Evolutionary conservation across 768 basidiomycete species (phyloP), one percentile per base, ranked within the genome.

Genomic region (Termitomyces sp.): DNA sequence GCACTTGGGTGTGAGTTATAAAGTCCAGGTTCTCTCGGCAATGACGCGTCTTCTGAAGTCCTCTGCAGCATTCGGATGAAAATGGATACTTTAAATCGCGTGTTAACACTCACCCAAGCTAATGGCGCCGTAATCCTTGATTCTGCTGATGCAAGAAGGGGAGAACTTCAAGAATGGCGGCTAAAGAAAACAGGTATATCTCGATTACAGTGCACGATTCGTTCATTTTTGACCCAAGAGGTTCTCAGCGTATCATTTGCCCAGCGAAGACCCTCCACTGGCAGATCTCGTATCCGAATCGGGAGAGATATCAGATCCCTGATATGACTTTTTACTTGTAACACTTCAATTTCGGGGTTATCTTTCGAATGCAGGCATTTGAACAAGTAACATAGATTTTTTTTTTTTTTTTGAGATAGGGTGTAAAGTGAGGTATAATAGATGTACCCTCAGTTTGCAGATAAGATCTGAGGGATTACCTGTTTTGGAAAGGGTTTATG

Each of bases 1-100:
- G 53, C 28, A 54, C 53, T 2, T 54, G 53, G 45, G 19, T 54
- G 53, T 54, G 40, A 48, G 53, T 47, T 10, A n/a, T 28, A 9
- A 21, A 22, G 4, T 8, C 10, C 9, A 2, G 9, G 10, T 32
- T 43, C 9, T 0, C 17, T 32, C 9, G 5, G 26, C 12, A 6
- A 6, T 22, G 4, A 53, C 14, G 8, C 2, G 5, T 21, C 28
- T 32, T 22, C 30, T 35, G 12, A 44, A 32, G 3, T 14, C 1
- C 15, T 21, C n/a, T 5, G 19, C 14, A 54, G 53, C 15, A 43
- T 54, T 17, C 24, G 53, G 30, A 40, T 54, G 53, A 54, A 48
- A 42, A 17, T 17, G 26, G 53, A 54, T 38, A 41, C 37, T 5
- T 26, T 35, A 11, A 26, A 54, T 14, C 53, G 53, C 21, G 53